Evolutionary conservation across 1,284 basidiomycete genomes (phyloP).

Genomic region (Sporisorium exsertum): DNA sequence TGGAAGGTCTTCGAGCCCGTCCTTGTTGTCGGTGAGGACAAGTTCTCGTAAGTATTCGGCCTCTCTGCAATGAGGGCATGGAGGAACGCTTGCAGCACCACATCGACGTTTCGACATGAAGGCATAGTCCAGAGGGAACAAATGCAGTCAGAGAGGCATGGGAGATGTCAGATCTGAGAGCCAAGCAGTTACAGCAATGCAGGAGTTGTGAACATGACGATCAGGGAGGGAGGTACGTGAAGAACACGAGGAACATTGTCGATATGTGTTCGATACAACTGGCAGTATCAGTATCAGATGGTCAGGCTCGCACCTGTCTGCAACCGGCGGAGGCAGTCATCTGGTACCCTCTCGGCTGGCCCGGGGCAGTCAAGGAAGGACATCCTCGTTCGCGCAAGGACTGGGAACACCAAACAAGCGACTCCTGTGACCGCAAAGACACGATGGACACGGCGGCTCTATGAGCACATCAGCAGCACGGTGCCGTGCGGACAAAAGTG

Average conservation of each 20-base stretch:
- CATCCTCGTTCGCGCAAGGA: too few relatives aligned
- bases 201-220: too few relatives aligned
- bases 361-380: too few relatives aligned
- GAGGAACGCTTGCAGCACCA: conserved; percentile 10
- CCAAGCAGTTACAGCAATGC: too few relatives aligned
- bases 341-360: neutral
- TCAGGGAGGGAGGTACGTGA: too few relatives aligned
- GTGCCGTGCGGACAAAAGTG: neutral
- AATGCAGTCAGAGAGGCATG: neutral
- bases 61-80: neutral
- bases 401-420: neutral
- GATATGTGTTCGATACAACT: too few relatives aligned
- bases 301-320: neutral
- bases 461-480: neutral
- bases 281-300: too few relatives aligned
- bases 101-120: neutral
- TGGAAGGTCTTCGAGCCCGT: conserved; percentile 93
- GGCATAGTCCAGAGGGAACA: neutral
- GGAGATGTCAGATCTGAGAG: too few relatives aligned
- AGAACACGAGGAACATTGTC: too few relatives aligned
- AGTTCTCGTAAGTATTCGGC: conserved; percentile 67
- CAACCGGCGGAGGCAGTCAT: neutral
- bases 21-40: conserved; percentile 68
- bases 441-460: neutral
- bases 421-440: neutral